Percentiles rank a stretch among this genome's conserved stretches.
Conservation (phyloP, 768 basidiomycete genomes). For the Termitomyces sp. region DNA sequence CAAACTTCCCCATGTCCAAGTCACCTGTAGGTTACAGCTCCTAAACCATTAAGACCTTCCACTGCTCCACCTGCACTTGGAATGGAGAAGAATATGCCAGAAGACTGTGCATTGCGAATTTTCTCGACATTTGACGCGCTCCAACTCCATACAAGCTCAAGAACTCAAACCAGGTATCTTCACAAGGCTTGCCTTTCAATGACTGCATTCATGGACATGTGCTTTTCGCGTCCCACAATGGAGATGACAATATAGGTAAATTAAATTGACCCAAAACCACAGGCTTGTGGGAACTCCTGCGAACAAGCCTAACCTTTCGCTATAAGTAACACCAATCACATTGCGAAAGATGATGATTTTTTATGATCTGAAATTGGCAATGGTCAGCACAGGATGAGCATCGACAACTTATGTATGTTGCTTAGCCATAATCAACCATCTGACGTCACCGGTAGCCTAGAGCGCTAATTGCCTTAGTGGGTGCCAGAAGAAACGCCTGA, state of each 20-base stretch:
- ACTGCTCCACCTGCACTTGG: slow-evolving; percentile 49
- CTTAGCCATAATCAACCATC: no score
- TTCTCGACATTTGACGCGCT: background rate
- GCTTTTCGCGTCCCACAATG: slow-evolving; percentile 51
- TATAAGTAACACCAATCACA: slow-evolving; percentile 25
- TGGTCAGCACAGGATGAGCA: no score
- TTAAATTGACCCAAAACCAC: background rate
- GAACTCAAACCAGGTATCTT: slow-evolving; percentile 25
- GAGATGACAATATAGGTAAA: no score
- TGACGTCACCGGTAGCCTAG: no score
- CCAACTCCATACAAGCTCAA: background rate
- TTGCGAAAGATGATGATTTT: no score
- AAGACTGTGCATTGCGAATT: slow-evolving; percentile 30
- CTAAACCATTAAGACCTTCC: slow-evolving; percentile 31
- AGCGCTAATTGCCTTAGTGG: no score
- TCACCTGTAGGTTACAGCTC: slow-evolving; percentile 18
- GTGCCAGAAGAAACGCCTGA: background rate
- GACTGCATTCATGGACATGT: slow-evolving; percentile 54
- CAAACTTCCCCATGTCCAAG: background rate
- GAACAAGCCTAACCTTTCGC: slow-evolving; percentile 25
- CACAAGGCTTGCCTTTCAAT: slow-evolving; percentile 44
- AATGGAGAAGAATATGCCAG: slow-evolving; percentile 38
- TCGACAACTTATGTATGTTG: no score
- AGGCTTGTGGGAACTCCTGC: slow-evolving; percentile 54
- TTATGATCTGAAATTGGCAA: no score